Base-by-base conservation (phyloP, 306 rosid genomes). In the Pyrus bretschneideri region DNA sequence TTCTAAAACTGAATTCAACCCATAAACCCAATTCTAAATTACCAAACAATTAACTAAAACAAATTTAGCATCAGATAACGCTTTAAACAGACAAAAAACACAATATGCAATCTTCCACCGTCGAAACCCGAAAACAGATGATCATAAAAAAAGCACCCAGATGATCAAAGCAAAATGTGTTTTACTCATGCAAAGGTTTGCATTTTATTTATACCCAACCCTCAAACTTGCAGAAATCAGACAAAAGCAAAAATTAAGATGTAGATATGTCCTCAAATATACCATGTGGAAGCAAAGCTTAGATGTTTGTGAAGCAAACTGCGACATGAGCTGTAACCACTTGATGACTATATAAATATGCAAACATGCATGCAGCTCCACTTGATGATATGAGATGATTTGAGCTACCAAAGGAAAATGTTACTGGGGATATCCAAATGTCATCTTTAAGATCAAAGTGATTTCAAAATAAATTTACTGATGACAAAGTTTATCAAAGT, bases 281-380 rank as follows among this genome's bases (percentile, higher is more conserved):
- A 35, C 0, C 6, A 2, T 35, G 9, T 35, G 2, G 40, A 35
- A 35, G 40, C 40, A 35, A 35, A 35, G 40, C 40, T 35, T 35
- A 35, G 40, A 35, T 0, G 1, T 33, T 33, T 33, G 8, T 6
- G 6, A 33, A 33, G 38, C 2, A 33, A 33, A 33, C 38, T 0
- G 0, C 0, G 9, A 35, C 40, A 35, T 35, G 9, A 35, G 9
- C 0, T 6, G 40, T 1, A 35, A 2, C 40, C 9, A 35, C 0
- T 35, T 35, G 40, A 71, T 4, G 18, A 10, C 13, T 11, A 35
- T 51, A 38, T 30, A 42, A 13, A 17, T 18, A 51, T 21, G 40
- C 9, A 70, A 60, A 11, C 29, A 54, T 29, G 13, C 69, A 19
- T 23, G 23, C 23, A 23, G 30, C n/a, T 45, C 45, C 44, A 70